phyloP scores from a whole-genome alignment of 768 basidiomycete genomes.

The Macrocybe gigantea region DNA sequence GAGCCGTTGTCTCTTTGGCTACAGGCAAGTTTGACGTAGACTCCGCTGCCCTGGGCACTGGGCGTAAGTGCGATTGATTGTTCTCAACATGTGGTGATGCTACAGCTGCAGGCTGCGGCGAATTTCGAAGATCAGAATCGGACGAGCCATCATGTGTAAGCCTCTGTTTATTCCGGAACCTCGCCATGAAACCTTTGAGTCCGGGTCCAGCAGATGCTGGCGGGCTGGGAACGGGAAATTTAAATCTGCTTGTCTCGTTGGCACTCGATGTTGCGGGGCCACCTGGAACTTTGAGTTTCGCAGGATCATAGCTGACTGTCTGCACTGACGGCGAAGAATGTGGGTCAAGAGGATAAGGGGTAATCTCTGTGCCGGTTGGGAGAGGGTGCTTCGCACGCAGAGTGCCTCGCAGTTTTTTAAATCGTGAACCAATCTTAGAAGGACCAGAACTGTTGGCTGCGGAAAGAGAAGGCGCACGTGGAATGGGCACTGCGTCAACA shows the following conservation, averaged over 20 bases:
- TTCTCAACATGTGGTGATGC: constrained; percentile 23
- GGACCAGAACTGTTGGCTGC: constrained; percentile 37
- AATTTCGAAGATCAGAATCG: constrained; percentile 19
- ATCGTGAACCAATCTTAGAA: constrained; percentile 64
- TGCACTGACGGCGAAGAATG: constrained; percentile 32
- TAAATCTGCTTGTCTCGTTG: constrained; percentile 45
- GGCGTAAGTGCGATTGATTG: constrained; percentile 18
- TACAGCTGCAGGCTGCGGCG: constrained; percentile 23
- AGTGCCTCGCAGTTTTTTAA: constrained; percentile 68
- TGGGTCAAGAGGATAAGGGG: constrained; percentile 35
- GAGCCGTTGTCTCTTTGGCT: too few relatives aligned
- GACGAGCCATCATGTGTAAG: constrained; percentile 26
- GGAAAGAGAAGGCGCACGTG: constrained; percentile 44
- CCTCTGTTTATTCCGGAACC: constrained; percentile 55
- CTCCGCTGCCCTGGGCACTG: constrained; percentile 14
- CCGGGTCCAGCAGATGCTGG: constrained; percentile 70
- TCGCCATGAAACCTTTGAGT: constrained; percentile 75
- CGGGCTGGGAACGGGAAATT: constrained; percentile 52
- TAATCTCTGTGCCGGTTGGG: constrained; percentile 42
- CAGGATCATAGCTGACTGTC: constrained; percentile 35
- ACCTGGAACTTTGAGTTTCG: constrained; percentile 29
- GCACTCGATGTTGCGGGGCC: constrained; percentile 33
- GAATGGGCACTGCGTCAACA: constrained; percentile 56
- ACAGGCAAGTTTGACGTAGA: constrained; percentile 19
- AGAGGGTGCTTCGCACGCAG: constrained; percentile 46